Base-by-base conservation (phyloP, 495 filamentous ascomycete genomes). In the Penicillium dipodomyicola region DNA sequence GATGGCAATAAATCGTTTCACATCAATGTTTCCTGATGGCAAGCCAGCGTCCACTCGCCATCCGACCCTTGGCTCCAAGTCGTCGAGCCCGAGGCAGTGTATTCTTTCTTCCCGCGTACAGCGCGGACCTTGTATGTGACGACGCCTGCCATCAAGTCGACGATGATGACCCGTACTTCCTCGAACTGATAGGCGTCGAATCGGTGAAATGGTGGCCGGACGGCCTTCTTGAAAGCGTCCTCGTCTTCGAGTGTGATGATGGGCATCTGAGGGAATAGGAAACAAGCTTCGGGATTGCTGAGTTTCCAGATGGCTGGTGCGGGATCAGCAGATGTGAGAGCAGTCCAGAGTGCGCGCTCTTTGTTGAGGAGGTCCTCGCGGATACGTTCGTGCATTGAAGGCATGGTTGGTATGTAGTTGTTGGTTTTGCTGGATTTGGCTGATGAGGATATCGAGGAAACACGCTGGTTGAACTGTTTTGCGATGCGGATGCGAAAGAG, bases 31-130 rank as follows among this genome's bases (percentile, higher is more conserved):
- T 77, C 75, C 42, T 70, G 67, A 54, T 78, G 75, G 6, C 54
- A 56, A 15, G 68, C 67, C 29, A 78, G 55, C 42, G 67, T 62
- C 75, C 75, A 78, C 56, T 78, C 75, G 10, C 75, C 75, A 57
- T 78, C 75, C 2, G 72, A 72, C 4, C 61, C 75, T 60, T 78
- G 75, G 19, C 72, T 72, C 75, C 75, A 78, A 4, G 75, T 78
- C 32, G 70, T 71, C 32, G 72, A 72, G 23, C 67, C 69, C 11
- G 67, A 71, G 2, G 67, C 72, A 12, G 55, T 61, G 35, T 72
- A 77, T 42, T 63, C 54, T 22, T 61, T 62, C 19, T 67, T 56
- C 2, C 65, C 67, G 4, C 65, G 42, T 15, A 62, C 46, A 2
- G 73, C 73, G 14, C 65, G 63, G 37, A 77, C 59, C 41, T 63